Evolutionary conservation across 352 stramenopile genomes (phyloP).

Genomic region (Pythium rishiriense): DNA sequence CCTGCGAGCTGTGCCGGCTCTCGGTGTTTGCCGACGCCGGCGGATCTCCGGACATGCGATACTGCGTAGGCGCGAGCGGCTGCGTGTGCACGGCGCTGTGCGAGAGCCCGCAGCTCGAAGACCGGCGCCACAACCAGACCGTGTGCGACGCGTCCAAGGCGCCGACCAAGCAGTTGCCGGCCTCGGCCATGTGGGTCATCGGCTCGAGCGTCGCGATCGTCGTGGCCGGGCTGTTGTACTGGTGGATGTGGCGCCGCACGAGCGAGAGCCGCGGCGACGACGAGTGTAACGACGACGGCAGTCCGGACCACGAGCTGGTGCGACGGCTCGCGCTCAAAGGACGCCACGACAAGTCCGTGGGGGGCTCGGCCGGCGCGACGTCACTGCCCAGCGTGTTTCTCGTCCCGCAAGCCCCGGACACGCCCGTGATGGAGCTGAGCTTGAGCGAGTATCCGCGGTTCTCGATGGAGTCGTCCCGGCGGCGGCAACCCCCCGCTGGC

Average conservation of each 20-base stretch:
- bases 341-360: neutral
- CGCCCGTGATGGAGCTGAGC: conserved; percentile 15
- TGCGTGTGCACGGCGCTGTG: conserved; percentile 17
- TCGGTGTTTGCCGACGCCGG: conserved; percentile 2
- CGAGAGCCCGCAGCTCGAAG: neutral
- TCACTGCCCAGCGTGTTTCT: neutral
- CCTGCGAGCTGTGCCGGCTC: conserved; percentile 2
- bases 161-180: neutral
- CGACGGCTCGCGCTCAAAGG: neutral
- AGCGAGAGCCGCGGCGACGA: neutral
- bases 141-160: conserved; percentile 11
- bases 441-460: conserved; percentile 4
- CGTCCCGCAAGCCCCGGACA: neutral
- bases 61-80: conserved; percentile 7
- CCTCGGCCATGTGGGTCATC: conserved; percentile 11
- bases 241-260: conserved; percentile 18
- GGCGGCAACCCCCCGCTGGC: neutral
- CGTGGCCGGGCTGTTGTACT: conserved; percentile 6
- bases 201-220: conserved; percentile 1
- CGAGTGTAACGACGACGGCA: neutral
- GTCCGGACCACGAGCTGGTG: neutral
- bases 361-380: neutral
- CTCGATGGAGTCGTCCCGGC: conserved; percentile 1
- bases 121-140: neutral
- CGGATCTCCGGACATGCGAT: conserved; percentile 8